phyloP scores from a whole-genome alignment of 1,284 basidiomycete genomes.

The Rhodotorula sp. region DNA sequence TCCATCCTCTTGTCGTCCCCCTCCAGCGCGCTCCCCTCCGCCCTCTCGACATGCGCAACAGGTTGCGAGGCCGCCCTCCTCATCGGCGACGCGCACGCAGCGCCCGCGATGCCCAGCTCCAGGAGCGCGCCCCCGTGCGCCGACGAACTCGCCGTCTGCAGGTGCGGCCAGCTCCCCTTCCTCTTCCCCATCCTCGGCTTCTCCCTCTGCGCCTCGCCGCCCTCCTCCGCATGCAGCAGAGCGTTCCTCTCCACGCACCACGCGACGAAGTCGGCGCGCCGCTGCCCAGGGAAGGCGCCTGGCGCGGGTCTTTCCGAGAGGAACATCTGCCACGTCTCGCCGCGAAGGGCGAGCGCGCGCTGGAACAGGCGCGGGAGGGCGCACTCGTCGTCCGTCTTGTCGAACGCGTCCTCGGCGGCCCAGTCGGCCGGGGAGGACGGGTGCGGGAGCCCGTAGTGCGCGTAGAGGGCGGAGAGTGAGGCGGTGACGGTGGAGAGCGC shows the following conservation, averaged over 20 bases:
- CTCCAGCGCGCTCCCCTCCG: too few species aligned
- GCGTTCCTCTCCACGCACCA: conserved; percentile 25
- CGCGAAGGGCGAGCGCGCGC: conserved; percentile 21
- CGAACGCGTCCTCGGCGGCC: conserved; percentile 14
- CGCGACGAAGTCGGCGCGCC: conserved; percentile 19
- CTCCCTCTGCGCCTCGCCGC: neutral
- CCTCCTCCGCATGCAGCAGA: neutral
- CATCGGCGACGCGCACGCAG: neutral
- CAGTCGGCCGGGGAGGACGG: conserved; percentile 4
- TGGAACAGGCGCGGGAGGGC: conserved; percentile 35
- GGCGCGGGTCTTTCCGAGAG: neutral
- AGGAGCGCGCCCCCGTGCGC: neutral
- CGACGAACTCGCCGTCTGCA: neutral
- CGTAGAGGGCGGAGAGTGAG: conserved; percentile 13
- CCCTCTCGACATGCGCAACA: too few species aligned
- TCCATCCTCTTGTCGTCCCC: too few species aligned
- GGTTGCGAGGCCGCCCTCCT: neutral
- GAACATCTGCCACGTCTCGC: conserved; percentile 19
- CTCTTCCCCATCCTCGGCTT: neutral
- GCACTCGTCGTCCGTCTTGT: conserved; percentile 8
- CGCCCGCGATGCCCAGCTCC: too few species aligned
- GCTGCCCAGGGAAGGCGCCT: conserved; percentile 5
- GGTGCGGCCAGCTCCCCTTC: conserved; percentile 4
- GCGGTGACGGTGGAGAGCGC: conserved; percentile 9
- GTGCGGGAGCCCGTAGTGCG: conserved; percentile 19